Percentiles rank a stretch among this genome's conserved stretches.
Evolutionary conservation across 495 filamentous ascomycete species (phyloP).

Genomic region (Geopyxis carbonaria): DNA sequence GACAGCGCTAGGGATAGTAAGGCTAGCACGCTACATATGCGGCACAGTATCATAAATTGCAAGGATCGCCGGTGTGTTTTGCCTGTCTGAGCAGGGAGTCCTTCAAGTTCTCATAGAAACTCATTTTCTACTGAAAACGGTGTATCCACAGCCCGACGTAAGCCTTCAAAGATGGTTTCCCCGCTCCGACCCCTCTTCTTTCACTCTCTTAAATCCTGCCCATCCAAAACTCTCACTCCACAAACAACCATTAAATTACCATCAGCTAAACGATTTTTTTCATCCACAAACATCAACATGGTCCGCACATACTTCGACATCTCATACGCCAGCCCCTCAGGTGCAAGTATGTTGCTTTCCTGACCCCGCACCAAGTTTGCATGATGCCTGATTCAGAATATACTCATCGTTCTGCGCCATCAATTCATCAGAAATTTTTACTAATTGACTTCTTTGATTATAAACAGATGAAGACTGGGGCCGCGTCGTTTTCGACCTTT

Average conservation of each 20-base stretch:
- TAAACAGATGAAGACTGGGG: constrained; percentile 34
- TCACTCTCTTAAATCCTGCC: too few relatives aligned
- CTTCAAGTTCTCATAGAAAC: too few relatives aligned
- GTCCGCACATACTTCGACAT: constrained; percentile 19
- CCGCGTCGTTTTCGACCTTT: constrained; percentile 83
- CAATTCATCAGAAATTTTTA: not conserved
- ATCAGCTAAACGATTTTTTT: too few relatives aligned
- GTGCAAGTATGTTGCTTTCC: constrained; percentile 11
- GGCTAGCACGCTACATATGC: too few relatives aligned
- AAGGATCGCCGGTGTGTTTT: too few relatives aligned
- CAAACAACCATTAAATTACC: too few relatives aligned
- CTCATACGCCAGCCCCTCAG: constrained; percentile 1
- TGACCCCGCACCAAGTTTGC: not conserved
- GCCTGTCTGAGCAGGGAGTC: too few relatives aligned
- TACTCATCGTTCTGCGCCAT: not conserved
- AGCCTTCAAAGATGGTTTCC: constrained; percentile 1
- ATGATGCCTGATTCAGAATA: not conserved
- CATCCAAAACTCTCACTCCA: too few relatives aligned
- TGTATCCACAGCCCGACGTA: not conserved
- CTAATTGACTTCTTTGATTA: not conserved
- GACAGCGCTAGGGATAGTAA: too few relatives aligned
- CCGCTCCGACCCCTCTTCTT: constrained; percentile 1
- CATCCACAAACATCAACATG: constrained; percentile 16
- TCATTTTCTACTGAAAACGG: not conserved
- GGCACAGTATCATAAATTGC: too few relatives aligned